Base-by-base conservation (phyloP, 257 asterid species). In the Craterostigma plantagineum region DNA sequence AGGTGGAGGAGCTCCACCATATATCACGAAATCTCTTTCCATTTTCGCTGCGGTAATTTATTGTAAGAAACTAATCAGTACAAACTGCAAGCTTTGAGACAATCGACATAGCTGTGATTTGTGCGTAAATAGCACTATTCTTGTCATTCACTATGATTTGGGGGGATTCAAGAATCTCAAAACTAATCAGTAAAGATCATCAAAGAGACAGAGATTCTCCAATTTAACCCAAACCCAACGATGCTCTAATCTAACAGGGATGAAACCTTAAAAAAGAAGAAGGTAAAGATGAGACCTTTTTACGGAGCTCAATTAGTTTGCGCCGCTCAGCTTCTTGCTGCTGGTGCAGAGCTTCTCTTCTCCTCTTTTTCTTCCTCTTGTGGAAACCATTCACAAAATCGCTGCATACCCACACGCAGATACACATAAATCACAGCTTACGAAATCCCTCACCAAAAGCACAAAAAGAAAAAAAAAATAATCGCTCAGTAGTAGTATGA, bases 321-420 rank as follows among this genome's bases (percentile, higher is more conserved):
- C 86, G 64, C 34, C 98, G 63, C 8, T 49, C 65, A 5, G 91
- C 84, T 50, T 63, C 81, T 50, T 72, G 91, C 48, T 72, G 62
- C 59, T 83, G 51, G 42, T 61, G 76, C 59, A 68, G 42, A 11
- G 99, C 99, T 55, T 74, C 94, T 64, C 69, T 83, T 69, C 99
- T 77, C 69, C 95, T 72, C 87, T 83, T 83, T 86, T 90, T 90
- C 81, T 83, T 83, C 62, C 99, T 74, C 81, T 90, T 83, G 64
- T 90, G 98, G 60, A 90, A 83, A 60, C 98, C 98, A 63, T 83
- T 66, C 33, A 90, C 95, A 33, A 14, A 90, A 64, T 90, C 82
- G 52, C 98, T 87, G n/a, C 43, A 61, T 23, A 4, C 37, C 23
- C n/a, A 16, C 15, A 41, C 37, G 35, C 16, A 8, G 18, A 8